A percentile compares a stretch with the other conserved stretches of the same genome.
Conservation (phyloP, 257 asterid genomes). For the Apocynum venetum region DNA sequence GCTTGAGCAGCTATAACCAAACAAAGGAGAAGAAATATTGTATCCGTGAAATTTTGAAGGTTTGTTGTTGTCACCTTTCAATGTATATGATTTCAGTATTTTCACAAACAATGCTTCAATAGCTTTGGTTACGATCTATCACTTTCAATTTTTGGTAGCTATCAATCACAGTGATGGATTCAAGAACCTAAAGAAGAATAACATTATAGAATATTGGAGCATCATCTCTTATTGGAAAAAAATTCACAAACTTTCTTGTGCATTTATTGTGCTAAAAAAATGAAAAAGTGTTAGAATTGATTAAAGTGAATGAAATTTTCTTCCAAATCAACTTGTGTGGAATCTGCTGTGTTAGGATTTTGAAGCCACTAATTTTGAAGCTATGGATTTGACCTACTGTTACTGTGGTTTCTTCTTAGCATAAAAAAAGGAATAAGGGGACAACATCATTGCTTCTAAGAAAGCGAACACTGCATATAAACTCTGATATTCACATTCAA, state of each 20-base stretch:
- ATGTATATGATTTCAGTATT: background rate
- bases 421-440: slow-evolving; percentile 19
- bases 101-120: background rate
- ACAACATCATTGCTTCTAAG: slow-evolving; percentile 34
- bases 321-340: background rate
- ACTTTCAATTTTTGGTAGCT: background rate
- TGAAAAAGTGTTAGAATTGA: background rate
- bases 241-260: background rate
- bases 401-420: slow-evolving; percentile 9
- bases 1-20: background rate
- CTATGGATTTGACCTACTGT: slow-evolving; percentile 7
- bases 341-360: background rate
- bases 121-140: background rate
- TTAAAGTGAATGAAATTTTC: background rate
- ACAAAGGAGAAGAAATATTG: background rate
- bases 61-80: background rate
- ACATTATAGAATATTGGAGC: background rate
- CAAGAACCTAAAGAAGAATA: background rate
- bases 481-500: slow-evolving; percentile 19
- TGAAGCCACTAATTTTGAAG: background rate
- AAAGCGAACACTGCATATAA: slow-evolving; percentile 28
- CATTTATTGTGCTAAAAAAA: background rate
- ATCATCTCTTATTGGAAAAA: background rate
- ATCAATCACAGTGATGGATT: background rate
- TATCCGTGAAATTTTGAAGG: background rate